A percentile compares a stretch with the other conserved stretches of the same genome.
Conservation (phyloP, 345 rosid genomes). For the Murraya paniculata region DNA sequence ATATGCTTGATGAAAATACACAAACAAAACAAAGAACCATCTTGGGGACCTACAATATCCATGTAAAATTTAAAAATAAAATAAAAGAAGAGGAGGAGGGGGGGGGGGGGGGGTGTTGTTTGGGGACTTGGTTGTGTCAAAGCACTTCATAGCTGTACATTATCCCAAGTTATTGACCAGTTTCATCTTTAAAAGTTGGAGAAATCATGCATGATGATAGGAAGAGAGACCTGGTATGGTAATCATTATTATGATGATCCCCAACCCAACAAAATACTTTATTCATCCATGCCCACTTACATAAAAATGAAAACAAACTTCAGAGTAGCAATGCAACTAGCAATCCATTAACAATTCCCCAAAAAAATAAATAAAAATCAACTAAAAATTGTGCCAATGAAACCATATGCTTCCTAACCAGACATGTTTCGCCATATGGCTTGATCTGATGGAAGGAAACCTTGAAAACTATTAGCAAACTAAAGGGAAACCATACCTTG, state of each 20-base stretch:
- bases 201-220: background rate
- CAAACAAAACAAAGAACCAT: background rate
- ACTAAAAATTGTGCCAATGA: background rate
- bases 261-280: background rate
- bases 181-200: background rate
- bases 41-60: background rate
- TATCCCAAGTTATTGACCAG: background rate
- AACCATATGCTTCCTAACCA: background rate
- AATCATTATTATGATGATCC: background rate
- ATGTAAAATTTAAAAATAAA: background rate
- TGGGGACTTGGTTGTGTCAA: background rate
- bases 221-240: background rate
- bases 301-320: background rate
- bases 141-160: background rate
- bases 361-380: background rate
- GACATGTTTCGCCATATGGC: background rate
- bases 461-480: background rate
- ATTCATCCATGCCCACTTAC: background rate
- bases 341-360: background rate
- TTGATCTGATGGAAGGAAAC: constrained; percentile 1
- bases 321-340: background rate
- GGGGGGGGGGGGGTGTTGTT: no score
- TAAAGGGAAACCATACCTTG: constrained; percentile 48
- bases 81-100: background rate
- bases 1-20: background rate